phyloP scores from a whole-genome alignment of 202 grass and related monocot genomes.

The Tripidium arundinaceum region DNA sequence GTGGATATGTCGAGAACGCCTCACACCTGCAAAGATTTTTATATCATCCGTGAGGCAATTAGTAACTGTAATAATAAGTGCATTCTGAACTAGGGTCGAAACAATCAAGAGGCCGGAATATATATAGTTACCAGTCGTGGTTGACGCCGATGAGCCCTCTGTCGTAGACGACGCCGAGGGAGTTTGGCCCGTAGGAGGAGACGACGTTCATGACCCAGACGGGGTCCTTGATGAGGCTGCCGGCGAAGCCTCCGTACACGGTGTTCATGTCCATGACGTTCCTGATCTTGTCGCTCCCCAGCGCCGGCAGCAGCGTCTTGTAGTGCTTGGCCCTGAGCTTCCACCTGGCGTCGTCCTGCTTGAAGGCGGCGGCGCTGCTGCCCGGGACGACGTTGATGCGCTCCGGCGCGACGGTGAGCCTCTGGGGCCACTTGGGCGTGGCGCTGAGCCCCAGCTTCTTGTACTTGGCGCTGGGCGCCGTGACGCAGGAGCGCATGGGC shows the following conservation, averaged over 20 bases:
- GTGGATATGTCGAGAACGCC: constrained; percentile 82
- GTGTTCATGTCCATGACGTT: constrained; percentile 98
- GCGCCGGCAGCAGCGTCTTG: constrained; percentile 61
- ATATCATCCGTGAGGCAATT: neutral
- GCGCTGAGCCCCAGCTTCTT: constrained; percentile 49
- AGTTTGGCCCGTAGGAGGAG: constrained; percentile 78
- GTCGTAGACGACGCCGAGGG: constrained; percentile 86
- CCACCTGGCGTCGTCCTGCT: constrained; percentile 79
- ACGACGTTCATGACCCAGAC: constrained; percentile 98
- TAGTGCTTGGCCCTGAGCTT: constrained; percentile 70
- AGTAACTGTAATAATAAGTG: too few species aligned
- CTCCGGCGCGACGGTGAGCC: constrained; percentile 59
- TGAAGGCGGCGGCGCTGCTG: constrained; percentile 55
- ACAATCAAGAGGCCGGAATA: neutral
- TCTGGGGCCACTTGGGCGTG: constrained; percentile 75
- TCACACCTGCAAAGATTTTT: constrained; percentile 48
- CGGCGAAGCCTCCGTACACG: constrained; percentile 65
- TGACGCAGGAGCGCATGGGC: constrained; percentile 77
- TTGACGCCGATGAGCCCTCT: constrained; percentile 83
- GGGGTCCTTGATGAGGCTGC: constrained; percentile 67
- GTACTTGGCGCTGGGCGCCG: constrained; percentile 46
- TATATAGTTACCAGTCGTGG: constrained; percentile 69
- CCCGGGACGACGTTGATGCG: constrained; percentile 65
- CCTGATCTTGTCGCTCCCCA: constrained; percentile 69
- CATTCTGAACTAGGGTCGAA: neutral